These are phyloP conservation scores for Syncephalastrum sp. DNA, from an alignment of 371 early-diverging fungal genomes.

Conservation along the genomic window DNA sequence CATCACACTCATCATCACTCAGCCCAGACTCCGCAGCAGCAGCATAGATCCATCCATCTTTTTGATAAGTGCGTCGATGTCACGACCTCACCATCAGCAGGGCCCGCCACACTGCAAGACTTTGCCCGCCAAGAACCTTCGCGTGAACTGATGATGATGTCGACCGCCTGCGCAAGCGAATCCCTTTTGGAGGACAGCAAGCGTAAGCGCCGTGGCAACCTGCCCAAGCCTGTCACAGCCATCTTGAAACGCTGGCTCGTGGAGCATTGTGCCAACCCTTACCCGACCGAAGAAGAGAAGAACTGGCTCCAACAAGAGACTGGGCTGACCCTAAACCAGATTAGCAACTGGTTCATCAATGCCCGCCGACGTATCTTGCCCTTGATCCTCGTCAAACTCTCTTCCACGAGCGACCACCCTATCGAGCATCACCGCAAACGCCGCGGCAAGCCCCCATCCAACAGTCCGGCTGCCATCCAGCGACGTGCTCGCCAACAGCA, in stretches of 20 bases:
- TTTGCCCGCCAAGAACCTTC: slow-evolving; percentile 14
- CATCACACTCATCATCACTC: slow-evolving; percentile 4
- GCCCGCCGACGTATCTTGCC: slow-evolving; percentile 62
- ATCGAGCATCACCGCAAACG: slow-evolving; percentile 14
- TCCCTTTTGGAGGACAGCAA: slow-evolving; percentile 2
- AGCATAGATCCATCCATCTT: too few relatives aligned
- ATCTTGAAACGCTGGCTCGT: slow-evolving; percentile 68
- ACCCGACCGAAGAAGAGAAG: slow-evolving; percentile 80
- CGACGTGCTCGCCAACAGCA: not conserved
- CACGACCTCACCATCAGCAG: not conserved
- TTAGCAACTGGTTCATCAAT: slow-evolving; percentile 87
- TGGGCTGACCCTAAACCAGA: slow-evolving; percentile 78
- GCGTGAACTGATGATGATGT: slow-evolving; percentile 9
- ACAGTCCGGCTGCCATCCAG: too few relatives aligned
- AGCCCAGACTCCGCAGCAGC: not conserved
- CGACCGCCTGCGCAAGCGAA: not conserved
- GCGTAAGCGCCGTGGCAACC: slow-evolving; percentile 48
- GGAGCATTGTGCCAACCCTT: slow-evolving; percentile 71
- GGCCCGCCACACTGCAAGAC: slow-evolving; percentile 9
- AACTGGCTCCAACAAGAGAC: slow-evolving; percentile 82
- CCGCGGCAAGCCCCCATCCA: slow-evolving; percentile 17
- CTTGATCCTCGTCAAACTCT: slow-evolving; percentile 17
- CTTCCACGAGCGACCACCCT: slow-evolving; percentile 9
- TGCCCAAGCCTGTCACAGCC: slow-evolving; percentile 55
- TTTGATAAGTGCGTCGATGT: too few relatives aligned